Evolutionary conservation across 768 basidiomycete species (phyloP).

Genomic region (Coprinopsis cinerea): DNA sequence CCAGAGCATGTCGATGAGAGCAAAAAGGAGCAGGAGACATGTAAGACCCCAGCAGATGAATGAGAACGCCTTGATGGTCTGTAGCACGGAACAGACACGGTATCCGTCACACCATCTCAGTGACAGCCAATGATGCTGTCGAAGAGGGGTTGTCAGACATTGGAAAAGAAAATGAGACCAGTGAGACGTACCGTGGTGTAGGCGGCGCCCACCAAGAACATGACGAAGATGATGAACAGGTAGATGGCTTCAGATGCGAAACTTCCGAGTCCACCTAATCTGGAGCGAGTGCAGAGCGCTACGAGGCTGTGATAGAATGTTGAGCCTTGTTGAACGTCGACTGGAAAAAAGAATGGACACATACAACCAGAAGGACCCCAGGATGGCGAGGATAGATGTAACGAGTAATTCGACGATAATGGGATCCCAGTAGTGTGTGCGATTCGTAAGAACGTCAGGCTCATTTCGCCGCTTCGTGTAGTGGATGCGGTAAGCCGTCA

Average conservation of each 20-base stretch:
- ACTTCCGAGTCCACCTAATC: conserved; percentile 28
- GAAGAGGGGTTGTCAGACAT: conserved; percentile 8
- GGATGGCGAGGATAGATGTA: conserved; percentile 42
- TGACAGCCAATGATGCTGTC: conserved; percentile 44
- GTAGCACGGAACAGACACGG: conserved; percentile 52
- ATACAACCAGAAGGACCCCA: conserved; percentile 51
- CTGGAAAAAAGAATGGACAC: conserved; percentile 16
- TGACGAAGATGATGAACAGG: conserved; percentile 48
- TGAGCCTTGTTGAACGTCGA: not conserved
- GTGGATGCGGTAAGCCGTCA: conserved; percentile 51
- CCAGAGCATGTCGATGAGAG: conserved; percentile 22
- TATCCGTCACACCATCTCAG: conserved; percentile 48
- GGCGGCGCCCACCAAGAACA: conserved; percentile 62
- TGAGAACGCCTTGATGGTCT: conserved; percentile 58
- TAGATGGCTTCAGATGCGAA: conserved; percentile 43
- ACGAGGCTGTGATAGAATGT: conserved; percentile 34
- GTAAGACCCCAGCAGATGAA: conserved; percentile 60
- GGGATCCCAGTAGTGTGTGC: conserved; percentile 56
- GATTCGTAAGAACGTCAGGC: conserved; percentile 49
- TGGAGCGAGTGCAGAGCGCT: conserved; percentile 15
- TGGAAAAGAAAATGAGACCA: not conserved
- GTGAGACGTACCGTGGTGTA: conserved; percentile 57
- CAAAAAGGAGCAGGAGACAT: conserved; percentile 41
- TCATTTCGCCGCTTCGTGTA: conserved; percentile 50
- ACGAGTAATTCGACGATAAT: conserved; percentile 57